Evolutionary conservation across 2,329 filamentous ascomycete genomes (phyloP).

Genomic region (Exophiala calicioides): DNA sequence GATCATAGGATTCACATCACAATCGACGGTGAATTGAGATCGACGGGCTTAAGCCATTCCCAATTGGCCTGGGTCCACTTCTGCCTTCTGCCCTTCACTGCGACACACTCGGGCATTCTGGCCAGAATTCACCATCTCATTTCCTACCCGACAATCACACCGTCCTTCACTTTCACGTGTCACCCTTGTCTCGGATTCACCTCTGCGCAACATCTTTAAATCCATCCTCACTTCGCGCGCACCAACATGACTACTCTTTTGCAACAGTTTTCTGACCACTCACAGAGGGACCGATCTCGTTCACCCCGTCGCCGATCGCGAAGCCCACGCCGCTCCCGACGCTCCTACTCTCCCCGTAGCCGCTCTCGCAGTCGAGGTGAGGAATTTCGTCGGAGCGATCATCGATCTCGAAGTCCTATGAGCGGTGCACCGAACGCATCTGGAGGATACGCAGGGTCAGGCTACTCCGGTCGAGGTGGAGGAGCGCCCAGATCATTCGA

Average conservation of each 20-base stretch:
- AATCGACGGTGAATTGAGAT: slow-evolving; percentile 9
- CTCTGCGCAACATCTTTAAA: slow-evolving; percentile 19
- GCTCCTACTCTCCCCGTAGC: slow-evolving; percentile 77
- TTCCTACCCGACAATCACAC: slow-evolving; percentile 15
- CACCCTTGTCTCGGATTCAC: slow-evolving; percentile 17
- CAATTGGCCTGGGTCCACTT: slow-evolving; percentile 26
- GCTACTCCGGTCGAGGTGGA: slow-evolving; percentile 58
- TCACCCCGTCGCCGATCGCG: slow-evolving; percentile 71
- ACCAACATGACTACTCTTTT: slow-evolving; percentile 19
- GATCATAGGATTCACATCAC: slow-evolving; percentile 9
- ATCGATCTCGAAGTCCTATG: slow-evolving; percentile 85
- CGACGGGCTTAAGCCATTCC: slow-evolving; percentile 18
- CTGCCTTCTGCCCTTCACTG: slow-evolving; percentile 22
- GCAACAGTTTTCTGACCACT: slow-evolving; percentile 35
- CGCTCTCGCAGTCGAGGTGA: slow-evolving; percentile 73
- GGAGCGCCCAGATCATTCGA: slow-evolving; percentile 74
- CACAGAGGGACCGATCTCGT: slow-evolving; percentile 75
- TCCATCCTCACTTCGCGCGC: slow-evolving; percentile 21
- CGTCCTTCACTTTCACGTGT: slow-evolving; percentile 19
- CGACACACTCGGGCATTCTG: slow-evolving; percentile 12
- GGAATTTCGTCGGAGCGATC: slow-evolving; percentile 72
- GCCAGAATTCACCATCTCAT: slow-evolving; percentile 15
- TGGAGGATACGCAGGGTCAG: slow-evolving; percentile 68
- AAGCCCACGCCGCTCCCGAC: slow-evolving; percentile 74
- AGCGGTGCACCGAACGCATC: slow-evolving; percentile 64